Conservation (phyloP, 176 grass and related monocot species). For the Poa pratensis region DNA sequence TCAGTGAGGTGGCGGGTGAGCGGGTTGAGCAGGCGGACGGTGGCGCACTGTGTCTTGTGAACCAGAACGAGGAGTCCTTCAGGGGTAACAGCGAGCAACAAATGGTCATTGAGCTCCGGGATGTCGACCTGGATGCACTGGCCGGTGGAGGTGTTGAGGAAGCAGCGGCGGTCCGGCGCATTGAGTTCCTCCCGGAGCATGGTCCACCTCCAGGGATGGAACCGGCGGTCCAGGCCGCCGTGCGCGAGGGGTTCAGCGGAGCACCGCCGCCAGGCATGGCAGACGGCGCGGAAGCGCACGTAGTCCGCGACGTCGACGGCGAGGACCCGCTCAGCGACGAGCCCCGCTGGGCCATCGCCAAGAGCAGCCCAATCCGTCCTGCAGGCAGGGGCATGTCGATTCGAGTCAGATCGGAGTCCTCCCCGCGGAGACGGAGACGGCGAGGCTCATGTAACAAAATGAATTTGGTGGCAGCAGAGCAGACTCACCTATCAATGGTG, state of each 20-base stretch:
- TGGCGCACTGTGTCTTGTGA: not conserved
- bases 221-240: not conserved
- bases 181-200: not conserved
- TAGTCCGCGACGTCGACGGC: not conserved
- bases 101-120: not conserved
- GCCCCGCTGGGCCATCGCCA: not conserved
- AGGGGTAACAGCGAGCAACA: not conserved
- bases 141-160: not conserved
- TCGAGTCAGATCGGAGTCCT: not conserved
- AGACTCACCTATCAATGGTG: not conserved
- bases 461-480: not conserved
- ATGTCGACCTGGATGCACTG: not conserved
- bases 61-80: not conserved
- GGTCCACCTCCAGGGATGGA: not conserved
- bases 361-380: not conserved
- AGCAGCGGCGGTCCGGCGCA: not conserved
- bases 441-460: not conserved
- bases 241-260: not conserved
- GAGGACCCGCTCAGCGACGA: not conserved
- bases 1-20: not conserved
- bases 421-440: too few species aligned
- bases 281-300: not conserved
- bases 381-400: not conserved
- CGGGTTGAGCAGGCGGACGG: not conserved
- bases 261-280: not conserved